Conservation (phyloP, 1,284 basidiomycete species). For the Trichosporon coremiiforme region DNA sequence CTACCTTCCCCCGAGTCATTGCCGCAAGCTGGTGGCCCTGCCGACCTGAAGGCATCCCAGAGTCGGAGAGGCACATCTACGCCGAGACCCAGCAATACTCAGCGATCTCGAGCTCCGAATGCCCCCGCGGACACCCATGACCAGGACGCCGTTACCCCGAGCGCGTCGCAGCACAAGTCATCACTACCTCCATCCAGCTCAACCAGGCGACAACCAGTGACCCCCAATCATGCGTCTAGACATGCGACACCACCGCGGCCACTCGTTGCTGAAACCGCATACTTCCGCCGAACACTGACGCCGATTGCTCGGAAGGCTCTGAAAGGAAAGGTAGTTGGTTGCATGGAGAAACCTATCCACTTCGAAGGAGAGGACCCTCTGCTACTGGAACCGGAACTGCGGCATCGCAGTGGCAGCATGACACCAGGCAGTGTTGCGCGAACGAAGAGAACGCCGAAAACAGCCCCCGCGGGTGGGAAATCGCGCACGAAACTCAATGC, state of each 20-base stretch:
- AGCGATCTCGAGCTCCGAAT: background rate
- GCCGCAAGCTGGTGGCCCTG: background rate
- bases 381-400: constrained; percentile 9
- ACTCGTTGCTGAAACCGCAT: constrained; percentile 4
- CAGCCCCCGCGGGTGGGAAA: background rate
- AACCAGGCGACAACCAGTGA: background rate
- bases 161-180: background rate
- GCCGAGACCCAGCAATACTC: background rate
- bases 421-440: background rate
- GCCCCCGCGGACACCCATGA: background rate
- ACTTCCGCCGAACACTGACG: constrained; percentile 12
- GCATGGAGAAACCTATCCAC: constrained; percentile 10
- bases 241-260: constrained; percentile 14
- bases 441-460: background rate
- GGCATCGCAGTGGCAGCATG: background rate
- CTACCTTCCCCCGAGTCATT: constrained; percentile 8
- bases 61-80: background rate
- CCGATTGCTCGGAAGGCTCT: background rate
- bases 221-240: background rate
- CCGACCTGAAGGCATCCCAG: background rate
- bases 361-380: constrained; percentile 15
- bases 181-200: background rate
- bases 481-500: background rate
- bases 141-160: background rate
- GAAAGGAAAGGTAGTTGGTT: constrained; percentile 3